Base-by-base conservation (phyloP, 306 rosid genomes). In the Vicia sativa region DNA sequence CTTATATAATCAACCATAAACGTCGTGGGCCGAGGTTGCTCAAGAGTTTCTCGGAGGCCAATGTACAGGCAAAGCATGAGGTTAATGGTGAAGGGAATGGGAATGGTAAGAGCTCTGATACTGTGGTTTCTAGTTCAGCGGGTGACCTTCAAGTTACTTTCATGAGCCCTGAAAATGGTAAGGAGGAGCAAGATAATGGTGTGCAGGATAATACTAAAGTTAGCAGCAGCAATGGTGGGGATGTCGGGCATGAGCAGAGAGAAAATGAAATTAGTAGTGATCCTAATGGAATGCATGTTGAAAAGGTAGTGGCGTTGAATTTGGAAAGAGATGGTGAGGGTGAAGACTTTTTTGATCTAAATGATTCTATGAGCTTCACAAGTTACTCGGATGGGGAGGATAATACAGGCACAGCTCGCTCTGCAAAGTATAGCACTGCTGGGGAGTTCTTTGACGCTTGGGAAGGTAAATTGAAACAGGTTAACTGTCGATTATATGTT, bases 1-100 rank as follows among this genome's bases (percentile, higher is more conserved):
- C 98, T 0, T 93, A 93, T 83, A 83, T 93, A 28, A 73, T 93
- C 71, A 88, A 93, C 71, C 98, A 93, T 74, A 93, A 93, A 77
- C 89, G 98, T 3, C 98, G 98, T 26, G 98, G 98, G 16, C 93
- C 97, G 4, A 91, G 98, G 8, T 90, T 93, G 19, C 63, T 74
- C 35, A 90, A 93, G 83, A 87, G 96, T 70, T 86, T 68, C 34
- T 93, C 96, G 0, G 95, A 85, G 82, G 88, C 77, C 39, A 83
- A 83, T 62, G 93, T 86, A 3, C 82, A 66, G 46, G 66, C 74
- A 4, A 63, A 10, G 25, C 82, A 76, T 49, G 75, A 80, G 38
- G 45, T 62, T 18, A 37, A 14, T 13, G 82, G 73, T 8, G 72
- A 73, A 25, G 86, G 57, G 58, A 78, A 49, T 70, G 58, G 59